Conservation (phyloP, 2,329 filamentous ascomycete species). For the Coniochaeta pulveracea region DNA sequence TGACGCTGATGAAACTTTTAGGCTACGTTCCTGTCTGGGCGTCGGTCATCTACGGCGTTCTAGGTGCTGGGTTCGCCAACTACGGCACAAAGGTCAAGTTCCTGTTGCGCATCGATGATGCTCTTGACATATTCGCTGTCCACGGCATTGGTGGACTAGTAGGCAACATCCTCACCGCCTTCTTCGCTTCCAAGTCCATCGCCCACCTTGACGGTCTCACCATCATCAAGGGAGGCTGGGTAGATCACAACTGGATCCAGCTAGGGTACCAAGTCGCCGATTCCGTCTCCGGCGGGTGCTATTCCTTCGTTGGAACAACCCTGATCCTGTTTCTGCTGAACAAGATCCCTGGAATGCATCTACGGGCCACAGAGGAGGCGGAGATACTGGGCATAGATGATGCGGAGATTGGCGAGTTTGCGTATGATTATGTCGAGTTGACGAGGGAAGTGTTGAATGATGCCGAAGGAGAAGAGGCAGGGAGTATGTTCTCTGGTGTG, state of each 20-base stretch:
- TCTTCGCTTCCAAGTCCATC: constrained; percentile 80
- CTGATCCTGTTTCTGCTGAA: constrained; percentile 74
- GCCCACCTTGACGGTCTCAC: constrained; percentile 64
- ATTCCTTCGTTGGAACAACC: constrained; percentile 69
- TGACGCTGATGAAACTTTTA: constrained; percentile 9
- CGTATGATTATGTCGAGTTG: constrained; percentile 71
- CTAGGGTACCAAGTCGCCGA: constrained; percentile 77
- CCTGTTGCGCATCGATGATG: constrained; percentile 68
- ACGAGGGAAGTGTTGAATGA: constrained; percentile 34
- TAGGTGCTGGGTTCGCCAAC: constrained; percentile 70
- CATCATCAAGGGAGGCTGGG: constrained; percentile 64
- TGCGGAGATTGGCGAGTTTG: constrained; percentile 84
- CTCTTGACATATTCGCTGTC: constrained; percentile 79
- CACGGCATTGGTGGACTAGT: constrained; percentile 69
- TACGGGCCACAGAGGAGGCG: constrained; percentile 65
- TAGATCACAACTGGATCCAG: constrained; percentile 76
- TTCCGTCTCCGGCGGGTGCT: constrained; percentile 62
- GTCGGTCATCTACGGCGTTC: constrained; percentile 65
- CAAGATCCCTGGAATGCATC: constrained; percentile 61
- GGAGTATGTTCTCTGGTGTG: constrained; percentile 23
- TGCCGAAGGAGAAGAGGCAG: constrained; percentile 30
- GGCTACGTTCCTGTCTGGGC: constrained; percentile 75
- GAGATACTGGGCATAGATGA: constrained; percentile 82
- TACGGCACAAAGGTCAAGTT: constrained; percentile 91
- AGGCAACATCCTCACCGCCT: constrained; percentile 67